Percentiles rank a stretch among this genome's conserved stretches.
Evolutionary conservation across 2,329 filamentous ascomycete genomes (phyloP).

Genomic region (Fusarium sp.): DNA sequence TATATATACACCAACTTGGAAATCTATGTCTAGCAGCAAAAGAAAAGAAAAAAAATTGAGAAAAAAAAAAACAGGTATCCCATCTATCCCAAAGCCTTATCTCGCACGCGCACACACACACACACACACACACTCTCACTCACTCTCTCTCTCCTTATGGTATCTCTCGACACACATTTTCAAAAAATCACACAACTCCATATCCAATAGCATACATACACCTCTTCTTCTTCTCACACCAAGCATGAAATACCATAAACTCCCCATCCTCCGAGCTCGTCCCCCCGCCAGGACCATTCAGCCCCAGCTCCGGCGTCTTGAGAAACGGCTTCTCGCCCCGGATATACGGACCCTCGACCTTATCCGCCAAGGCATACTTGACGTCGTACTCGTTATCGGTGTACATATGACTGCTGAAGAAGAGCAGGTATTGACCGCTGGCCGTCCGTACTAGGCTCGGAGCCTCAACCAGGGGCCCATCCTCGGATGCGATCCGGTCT

Average conservation of each 20-base stretch:
- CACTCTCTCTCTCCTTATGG: no score
- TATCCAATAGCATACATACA: conserved; percentile 51
- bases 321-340: conserved; percentile 48
- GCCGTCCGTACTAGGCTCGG: conserved; percentile 60
- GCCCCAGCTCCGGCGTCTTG: conserved; percentile 50
- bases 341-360: conserved; percentile 51
- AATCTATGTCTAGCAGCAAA: background rate
- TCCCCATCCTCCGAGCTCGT: conserved; percentile 46
- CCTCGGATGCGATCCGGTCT: conserved; percentile 51
- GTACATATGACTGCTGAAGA: conserved; percentile 70
- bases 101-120: background rate
- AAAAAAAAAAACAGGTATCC: background rate
- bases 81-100: conserved; percentile 1
- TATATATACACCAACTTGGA: background rate
- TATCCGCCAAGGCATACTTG: conserved; percentile 62
- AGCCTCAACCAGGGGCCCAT: conserved; percentile 69
- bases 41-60: no score
- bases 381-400: conserved; percentile 64
- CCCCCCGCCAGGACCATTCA: conserved; percentile 54
- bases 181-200: conserved; percentile 17
- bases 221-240: conserved; percentile 46
- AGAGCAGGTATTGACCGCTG: conserved; percentile 65
- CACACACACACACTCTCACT: background rate
- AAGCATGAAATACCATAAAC: conserved; percentile 51
- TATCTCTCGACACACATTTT: background rate